A percentile compares a stretch with the other conserved stretches of the same genome.
These are phyloP conservation scores for Aspergillus chevalieri DNA, from an alignment of 2,329 filamentous ascomycete species.

Conservation along the genomic window DNA sequence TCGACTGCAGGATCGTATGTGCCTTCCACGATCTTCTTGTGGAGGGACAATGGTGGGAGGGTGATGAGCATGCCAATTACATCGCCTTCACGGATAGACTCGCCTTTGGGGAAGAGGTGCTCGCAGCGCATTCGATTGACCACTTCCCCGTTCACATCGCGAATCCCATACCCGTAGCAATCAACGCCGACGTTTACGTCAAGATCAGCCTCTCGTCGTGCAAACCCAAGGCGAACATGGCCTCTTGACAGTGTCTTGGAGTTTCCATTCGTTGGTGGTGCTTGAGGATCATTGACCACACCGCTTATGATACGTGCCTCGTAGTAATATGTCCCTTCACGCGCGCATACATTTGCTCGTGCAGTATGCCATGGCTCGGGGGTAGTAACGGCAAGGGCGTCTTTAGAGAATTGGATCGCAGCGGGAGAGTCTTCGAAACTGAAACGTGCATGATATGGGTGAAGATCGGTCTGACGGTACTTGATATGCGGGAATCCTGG, in stretches of 20 bases:
- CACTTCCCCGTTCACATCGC: conserved; percentile 83
- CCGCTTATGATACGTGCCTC: conserved; percentile 86
- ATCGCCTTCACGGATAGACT: conserved; percentile 80
- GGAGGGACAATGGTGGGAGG: conserved; percentile 75
- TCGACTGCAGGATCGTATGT: conserved; percentile 84
- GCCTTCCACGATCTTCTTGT: conserved; percentile 80
- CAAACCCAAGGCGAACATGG: conserved; percentile 46
- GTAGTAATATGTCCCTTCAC: conserved; percentile 89
- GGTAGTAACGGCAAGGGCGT: conserved; percentile 73
- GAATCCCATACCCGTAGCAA: conserved; percentile 90
- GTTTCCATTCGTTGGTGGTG: conserved; percentile 14
- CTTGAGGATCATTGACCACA: conserved; percentile 24
- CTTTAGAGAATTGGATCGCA: conserved; percentile 74
- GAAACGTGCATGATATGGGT: conserved; percentile 75
- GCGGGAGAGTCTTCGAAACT: conserved; percentile 88
- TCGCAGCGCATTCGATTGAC: conserved; percentile 92
- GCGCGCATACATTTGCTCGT: conserved; percentile 79
- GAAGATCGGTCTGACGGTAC: conserved; percentile 81
- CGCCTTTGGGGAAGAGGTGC: conserved; percentile 73
- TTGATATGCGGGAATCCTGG: conserved; percentile 81
- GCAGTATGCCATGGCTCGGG: conserved; percentile 90
- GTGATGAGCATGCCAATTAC: conserved; percentile 91
- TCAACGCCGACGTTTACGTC: conserved; percentile 69
- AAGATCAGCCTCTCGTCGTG: conserved; percentile 40
- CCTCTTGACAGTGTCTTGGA: conserved; percentile 27